Evolutionary conservation across 495 filamentous ascomycete species (phyloP).

Genomic region (Parmelia sp.): DNA sequence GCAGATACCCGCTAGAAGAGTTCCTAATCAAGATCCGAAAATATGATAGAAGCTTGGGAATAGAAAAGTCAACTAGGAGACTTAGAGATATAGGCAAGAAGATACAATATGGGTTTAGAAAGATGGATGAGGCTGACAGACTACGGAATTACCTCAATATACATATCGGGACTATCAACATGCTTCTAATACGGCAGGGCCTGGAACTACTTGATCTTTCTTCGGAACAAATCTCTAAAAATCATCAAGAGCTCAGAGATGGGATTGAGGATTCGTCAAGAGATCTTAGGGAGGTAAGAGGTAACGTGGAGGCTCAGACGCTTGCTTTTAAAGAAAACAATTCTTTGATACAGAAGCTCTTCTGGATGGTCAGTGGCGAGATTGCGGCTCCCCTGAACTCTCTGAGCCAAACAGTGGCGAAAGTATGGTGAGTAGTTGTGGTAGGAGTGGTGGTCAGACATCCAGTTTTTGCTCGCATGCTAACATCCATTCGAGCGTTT

Average conservation of each 20-base stretch:
- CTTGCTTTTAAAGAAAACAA: slow-evolving; percentile 9
- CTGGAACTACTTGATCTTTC: slow-evolving; percentile 14
- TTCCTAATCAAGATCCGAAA: slow-evolving; percentile 20
- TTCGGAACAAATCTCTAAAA: not conserved
- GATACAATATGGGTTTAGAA: slow-evolving; percentile 21
- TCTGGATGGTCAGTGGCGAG: slow-evolving; percentile 11
- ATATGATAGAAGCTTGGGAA: slow-evolving; percentile 19
- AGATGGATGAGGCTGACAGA: slow-evolving; percentile 18
- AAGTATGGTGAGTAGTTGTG: slow-evolving; percentile 10
- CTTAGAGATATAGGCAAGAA: slow-evolving; percentile 17
- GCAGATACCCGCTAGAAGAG: slow-evolving; percentile 23
- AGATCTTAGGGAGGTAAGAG: slow-evolving; percentile 6
- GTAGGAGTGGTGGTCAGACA: too few relatives aligned
- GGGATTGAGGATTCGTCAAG: slow-evolving; percentile 1
- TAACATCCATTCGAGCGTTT: slow-evolving; percentile 15
- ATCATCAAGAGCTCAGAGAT: not conserved
- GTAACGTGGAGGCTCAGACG: slow-evolving; percentile 11
- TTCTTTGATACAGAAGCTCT: slow-evolving; percentile 13
- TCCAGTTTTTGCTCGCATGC: not conserved
- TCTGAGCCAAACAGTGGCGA: slow-evolving; percentile 5
- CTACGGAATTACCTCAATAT: slow-evolving; percentile 20
- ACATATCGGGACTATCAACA: slow-evolving; percentile 23
- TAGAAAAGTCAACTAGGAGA: slow-evolving; percentile 10
- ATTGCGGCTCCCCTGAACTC: slow-evolving; percentile 7
- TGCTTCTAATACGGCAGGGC: slow-evolving; percentile 12